Conservation (phyloP, 306 rosid species). For the Amphicarpaea edgeworthii region DNA sequence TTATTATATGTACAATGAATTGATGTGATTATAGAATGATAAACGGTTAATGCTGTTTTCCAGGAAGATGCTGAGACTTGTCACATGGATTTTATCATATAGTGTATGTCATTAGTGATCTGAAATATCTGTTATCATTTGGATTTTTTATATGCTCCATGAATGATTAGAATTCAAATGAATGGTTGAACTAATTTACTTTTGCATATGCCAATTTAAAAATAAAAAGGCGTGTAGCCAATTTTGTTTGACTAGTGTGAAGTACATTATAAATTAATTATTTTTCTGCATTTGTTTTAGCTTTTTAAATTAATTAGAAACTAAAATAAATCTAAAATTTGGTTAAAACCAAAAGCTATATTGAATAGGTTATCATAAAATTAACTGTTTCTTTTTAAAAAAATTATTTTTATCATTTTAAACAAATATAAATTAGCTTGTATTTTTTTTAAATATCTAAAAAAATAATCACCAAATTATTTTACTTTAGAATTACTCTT, state of each 20-base stretch:
- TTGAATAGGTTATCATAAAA: no score
- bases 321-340: no score
- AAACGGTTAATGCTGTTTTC: slow-evolving; percentile 14
- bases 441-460: no score
- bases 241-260: neutral
- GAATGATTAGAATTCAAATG: neutral
- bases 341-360: no score
- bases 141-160: neutral
- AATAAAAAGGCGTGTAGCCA: neutral
- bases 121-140: slow-evolving; percentile 22
- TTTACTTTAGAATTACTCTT: no score
- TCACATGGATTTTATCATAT: slow-evolving; percentile 36
- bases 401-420: no score
- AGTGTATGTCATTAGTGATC: slow-evolving; percentile 17
- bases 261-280: neutral
- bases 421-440: no score
- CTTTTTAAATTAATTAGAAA: no score
- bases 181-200: neutral
- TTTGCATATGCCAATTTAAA: neutral
- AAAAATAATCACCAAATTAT: no score
- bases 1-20: neutral
- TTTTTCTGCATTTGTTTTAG: no score
- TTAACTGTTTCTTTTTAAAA: no score
- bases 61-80: slow-evolving; percentile 25
- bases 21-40: neutral